phyloP scores from a whole-genome alignment of 2,329 filamentous ascomycete genomes.

The Sporothrix humicola region DNA sequence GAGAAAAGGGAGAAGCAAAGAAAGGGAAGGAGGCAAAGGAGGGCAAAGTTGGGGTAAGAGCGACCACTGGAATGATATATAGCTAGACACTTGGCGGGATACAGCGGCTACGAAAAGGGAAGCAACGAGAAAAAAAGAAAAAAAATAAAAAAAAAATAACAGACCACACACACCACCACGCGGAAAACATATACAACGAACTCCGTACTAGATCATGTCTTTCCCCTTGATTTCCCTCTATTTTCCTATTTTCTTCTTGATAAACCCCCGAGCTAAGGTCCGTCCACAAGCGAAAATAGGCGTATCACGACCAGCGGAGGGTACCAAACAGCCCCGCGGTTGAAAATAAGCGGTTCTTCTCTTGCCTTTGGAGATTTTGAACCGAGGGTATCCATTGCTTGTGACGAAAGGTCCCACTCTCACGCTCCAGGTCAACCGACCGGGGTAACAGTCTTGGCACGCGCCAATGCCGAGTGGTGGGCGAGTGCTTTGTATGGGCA shows the following conservation, averaged over 20 bases:
- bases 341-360: constrained; percentile 31
- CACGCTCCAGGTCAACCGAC: not conserved
- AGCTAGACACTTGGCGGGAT: constrained; percentile 5
- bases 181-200: not conserved
- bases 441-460: constrained; percentile 36
- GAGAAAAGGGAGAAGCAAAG: not conserved
- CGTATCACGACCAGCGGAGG: not conserved
- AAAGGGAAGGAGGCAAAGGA: constrained; percentile 7
- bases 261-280: not conserved
- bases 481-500: not conserved
- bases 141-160: not conserved
- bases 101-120: constrained; percentile 5
- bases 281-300: constrained; percentile 24
- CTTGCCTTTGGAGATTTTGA: constrained; percentile 33
- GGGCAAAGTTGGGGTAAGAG: constrained; percentile 23
- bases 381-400: constrained; percentile 43
- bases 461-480: constrained; percentile 34
- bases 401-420: constrained; percentile 18
- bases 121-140: constrained; percentile 22
- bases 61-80: constrained; percentile 25
- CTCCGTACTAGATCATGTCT: not conserved
- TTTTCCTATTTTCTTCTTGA: not conserved
- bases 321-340: constrained; percentile 30
- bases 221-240: too few species aligned
- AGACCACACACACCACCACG: not conserved